Evolutionary conservation across 176 grass and related monocot species (phyloP).

Genomic region (Hyparrhenia diplandra): DNA sequence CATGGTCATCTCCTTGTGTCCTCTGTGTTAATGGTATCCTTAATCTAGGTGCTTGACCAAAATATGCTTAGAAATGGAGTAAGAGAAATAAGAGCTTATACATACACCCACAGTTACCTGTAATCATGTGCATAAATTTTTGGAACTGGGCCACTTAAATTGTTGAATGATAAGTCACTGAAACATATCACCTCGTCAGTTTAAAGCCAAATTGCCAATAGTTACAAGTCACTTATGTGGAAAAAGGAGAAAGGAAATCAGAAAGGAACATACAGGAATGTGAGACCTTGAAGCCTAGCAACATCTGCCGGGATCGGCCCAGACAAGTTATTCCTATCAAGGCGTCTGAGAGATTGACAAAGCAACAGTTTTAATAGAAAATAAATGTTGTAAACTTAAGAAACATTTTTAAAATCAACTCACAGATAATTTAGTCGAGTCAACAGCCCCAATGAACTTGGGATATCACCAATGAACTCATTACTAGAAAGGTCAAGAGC

Average conservation of each 20-base stretch:
- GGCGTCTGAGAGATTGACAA: slow-evolving; percentile 60
- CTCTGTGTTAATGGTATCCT: not conserved
- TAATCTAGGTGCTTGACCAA: not conserved
- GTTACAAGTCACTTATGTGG: not conserved
- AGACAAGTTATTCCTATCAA: slow-evolving; percentile 84
- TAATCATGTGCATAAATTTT: slow-evolving; percentile 95
- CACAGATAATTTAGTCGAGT: slow-evolving; percentile 85
- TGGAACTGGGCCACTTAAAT: slow-evolving; percentile 72
- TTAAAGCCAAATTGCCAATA: slow-evolving; percentile 13
- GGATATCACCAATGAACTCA: slow-evolving; percentile 79
- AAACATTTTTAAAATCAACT: slow-evolving; percentile 30
- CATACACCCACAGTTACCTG: slow-evolving; percentile 44
- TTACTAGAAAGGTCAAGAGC: slow-evolving; percentile 93
- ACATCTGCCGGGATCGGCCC: slow-evolving; percentile 74
- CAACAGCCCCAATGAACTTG: slow-evolving; percentile 70
- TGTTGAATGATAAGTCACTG: slow-evolving; percentile 97
- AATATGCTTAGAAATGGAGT: not conserved
- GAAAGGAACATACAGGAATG: slow-evolving; percentile 83
- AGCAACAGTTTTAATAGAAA: slow-evolving; percentile 16
- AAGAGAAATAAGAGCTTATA: not conserved
- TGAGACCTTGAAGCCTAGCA: slow-evolving; percentile 85
- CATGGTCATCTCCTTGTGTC: not conserved
- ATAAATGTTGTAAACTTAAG: not conserved
- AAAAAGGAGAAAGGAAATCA: slow-evolving; percentile 18
- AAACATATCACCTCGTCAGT: slow-evolving; percentile 40